Conservation (phyloP, 495 filamentous ascomycete species). For the Daldinia bambusicola region DNA sequence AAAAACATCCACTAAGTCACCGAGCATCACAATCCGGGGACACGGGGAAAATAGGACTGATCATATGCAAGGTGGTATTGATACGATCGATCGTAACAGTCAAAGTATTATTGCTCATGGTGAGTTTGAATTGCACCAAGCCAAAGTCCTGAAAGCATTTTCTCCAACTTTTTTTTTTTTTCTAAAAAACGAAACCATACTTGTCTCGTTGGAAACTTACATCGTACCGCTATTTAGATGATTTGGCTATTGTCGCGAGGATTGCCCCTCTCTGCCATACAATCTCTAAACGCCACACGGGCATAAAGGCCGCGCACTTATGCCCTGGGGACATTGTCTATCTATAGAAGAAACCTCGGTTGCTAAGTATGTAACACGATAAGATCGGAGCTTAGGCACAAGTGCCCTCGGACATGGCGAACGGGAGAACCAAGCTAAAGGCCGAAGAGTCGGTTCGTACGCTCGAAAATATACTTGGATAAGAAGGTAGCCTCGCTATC, state of each 20-base stretch:
- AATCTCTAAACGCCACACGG: background rate
- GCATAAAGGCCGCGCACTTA: background rate
- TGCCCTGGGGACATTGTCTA: background rate
- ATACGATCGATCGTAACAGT: background rate
- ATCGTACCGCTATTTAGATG: background rate
- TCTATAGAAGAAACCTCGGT: background rate
- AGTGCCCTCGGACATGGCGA: constrained; percentile 29
- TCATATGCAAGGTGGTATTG: background rate
- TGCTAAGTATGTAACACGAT: background rate
- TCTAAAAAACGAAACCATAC: background rate
- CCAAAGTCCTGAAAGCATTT: background rate
- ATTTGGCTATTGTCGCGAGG: background rate
- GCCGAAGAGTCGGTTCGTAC: constrained; percentile 29
- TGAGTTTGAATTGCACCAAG: background rate
- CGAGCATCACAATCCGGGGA: background rate
- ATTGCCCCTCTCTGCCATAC: background rate
- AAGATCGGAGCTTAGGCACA: constrained; percentile 23
- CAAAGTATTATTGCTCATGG: background rate
- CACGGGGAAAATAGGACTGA: background rate
- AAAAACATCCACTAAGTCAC: background rate
- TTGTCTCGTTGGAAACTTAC: background rate
- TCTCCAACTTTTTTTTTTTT: background rate
- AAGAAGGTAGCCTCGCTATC: background rate
- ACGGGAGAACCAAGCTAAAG: constrained; percentile 9
- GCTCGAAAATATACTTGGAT: constrained; percentile 7